These are phyloP conservation scores for Clavispora carvajalis DNA, from an alignment of 805 yeast species.

Conservation along the genomic window DNA sequence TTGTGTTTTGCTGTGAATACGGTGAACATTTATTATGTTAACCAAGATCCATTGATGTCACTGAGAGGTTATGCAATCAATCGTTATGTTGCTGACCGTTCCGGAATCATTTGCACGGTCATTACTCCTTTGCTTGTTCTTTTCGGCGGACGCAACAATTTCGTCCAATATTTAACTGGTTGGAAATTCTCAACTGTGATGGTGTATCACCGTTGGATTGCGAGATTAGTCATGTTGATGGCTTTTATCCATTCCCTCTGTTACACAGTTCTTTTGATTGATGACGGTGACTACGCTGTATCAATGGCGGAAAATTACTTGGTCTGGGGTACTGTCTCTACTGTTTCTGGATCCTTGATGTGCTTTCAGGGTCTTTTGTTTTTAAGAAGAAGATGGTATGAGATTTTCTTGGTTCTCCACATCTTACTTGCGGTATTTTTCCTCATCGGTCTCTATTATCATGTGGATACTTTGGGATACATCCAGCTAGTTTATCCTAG, in stretches of 20 bases:
- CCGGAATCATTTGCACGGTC: conserved; percentile 10
- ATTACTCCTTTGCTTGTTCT: conserved; percentile 12
- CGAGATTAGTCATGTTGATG: conserved; percentile 10
- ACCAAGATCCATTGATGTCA: conserved; percentile 7
- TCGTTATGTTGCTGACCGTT: conserved; percentile 14
- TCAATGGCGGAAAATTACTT: conserved; percentile 6
- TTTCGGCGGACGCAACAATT: conserved; percentile 16
- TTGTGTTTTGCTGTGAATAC: conserved; percentile 9
- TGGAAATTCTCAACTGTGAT: conserved; percentile 14
- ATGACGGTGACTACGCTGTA: conserved; percentile 2
- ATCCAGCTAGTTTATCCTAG: conserved; percentile 40
- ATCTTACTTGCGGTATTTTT: conserved; percentile 19
- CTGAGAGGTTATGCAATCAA: conserved; percentile 3
- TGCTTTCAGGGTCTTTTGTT: conserved; percentile 14
- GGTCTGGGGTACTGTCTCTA: conserved; percentile 12
- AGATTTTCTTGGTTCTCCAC: conserved; percentile 19
- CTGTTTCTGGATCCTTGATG: conserved; percentile 8
- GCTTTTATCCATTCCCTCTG: conserved; percentile 10
- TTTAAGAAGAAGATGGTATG: conserved; percentile 20
- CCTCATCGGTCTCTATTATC: conserved; percentile 18
- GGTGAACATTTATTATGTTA: conserved; percentile 5
- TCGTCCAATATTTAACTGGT: conserved; percentile 13
- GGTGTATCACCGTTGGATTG: conserved; percentile 15
- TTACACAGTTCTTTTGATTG: conserved; percentile 5
- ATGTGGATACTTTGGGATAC: conserved; percentile 15